Evolutionary conservation across 2,329 filamentous ascomycete species (phyloP), one percentile per base, ranked within the genome.

Genomic region (Drechslera avenae): DNA sequence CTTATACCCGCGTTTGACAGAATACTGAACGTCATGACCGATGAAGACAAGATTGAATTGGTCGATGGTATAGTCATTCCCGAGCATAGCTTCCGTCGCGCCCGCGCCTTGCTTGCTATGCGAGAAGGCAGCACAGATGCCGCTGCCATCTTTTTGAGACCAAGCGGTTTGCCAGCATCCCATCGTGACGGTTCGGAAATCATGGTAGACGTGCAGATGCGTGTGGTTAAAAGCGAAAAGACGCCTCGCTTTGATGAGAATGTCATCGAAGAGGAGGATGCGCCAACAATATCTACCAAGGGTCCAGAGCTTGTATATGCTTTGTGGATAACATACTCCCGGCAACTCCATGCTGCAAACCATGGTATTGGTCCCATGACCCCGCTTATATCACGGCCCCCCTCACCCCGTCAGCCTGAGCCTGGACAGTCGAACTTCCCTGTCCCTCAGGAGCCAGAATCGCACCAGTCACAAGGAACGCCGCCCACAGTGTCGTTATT

Each of bases 61-160:
- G 83, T 89, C 9, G 94, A 99, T 72, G 94, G 94, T n/a, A 92
- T 97, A 65, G 92, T 99, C 13, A 88, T 99, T 48, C 92, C 94
- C 1, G 94, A 99, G 72, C 92, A 97, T 69, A 95, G 90, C 67
- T 97, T 99, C 76, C 86, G 94, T 50, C 87, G 92, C 60, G 94
- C 94, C 5, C 85, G 91, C 50, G 91, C 91, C 3, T 83, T 96
- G 45, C 81, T 96, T 18, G 89, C 90, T 2, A 80, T 97, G 49
- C 86, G 89, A 47, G 90, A 97, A 69, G 91, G 90, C 21, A 89
- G 86, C 37, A 84, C 86, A 36, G 90, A 96, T 74, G 78, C 79
- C 16, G 85, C 87, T 3, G 84, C 87, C 2, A 86, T 89, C 34
- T 96, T 97, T 69, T 76, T 96, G 39, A 85, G 88, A 46, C 91